Percentiles rank a stretch among this genome's conserved stretches.
Evolutionary conservation across 2,329 filamentous ascomycete genomes (phyloP).

Genomic region (Trichoderma sp.): DNA sequence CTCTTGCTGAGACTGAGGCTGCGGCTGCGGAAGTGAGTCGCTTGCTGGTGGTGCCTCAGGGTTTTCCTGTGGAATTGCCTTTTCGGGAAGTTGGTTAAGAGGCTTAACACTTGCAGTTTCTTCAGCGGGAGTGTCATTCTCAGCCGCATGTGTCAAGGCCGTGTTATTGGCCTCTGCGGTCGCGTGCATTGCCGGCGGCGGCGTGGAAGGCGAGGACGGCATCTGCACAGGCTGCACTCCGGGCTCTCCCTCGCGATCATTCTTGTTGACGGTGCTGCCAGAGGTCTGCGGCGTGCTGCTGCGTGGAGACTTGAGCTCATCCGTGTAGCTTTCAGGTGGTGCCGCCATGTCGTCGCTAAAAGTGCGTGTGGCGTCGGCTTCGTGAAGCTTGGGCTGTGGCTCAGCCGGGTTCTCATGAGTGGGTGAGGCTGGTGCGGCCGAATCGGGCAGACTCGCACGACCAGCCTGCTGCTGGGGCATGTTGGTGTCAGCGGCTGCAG

Average conservation of each 20-base stretch:
- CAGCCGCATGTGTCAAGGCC: background rate
- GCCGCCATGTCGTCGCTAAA: background rate
- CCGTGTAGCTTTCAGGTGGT: background rate
- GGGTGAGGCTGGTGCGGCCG: slow-evolving; percentile 9
- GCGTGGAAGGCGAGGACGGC: background rate
- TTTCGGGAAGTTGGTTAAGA: slow-evolving; percentile 15
- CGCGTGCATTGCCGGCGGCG: background rate
- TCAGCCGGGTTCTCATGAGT: background rate
- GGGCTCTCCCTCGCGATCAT: background rate
- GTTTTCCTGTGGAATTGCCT: slow-evolving; percentile 12
- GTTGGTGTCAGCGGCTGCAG: background rate
- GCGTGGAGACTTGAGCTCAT: slow-evolving; percentile 3
- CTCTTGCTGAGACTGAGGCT: background rate
- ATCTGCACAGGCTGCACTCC: background rate
- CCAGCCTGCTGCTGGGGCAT: background rate
- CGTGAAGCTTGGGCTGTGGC: slow-evolving; percentile 11
- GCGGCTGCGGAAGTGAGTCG: background rate
- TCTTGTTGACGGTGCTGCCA: background rate
- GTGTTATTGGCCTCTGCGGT: background rate
- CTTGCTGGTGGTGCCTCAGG: background rate
- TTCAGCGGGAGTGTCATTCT: background rate
- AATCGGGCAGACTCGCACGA: background rate
- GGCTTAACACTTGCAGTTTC: slow-evolving; percentile 2
- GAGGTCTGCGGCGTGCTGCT: background rate
- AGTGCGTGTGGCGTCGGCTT: slow-evolving; percentile 13